Evolutionary conservation across 257 asterid species (phyloP).

Genomic region (Coffea eugenioides): DNA sequence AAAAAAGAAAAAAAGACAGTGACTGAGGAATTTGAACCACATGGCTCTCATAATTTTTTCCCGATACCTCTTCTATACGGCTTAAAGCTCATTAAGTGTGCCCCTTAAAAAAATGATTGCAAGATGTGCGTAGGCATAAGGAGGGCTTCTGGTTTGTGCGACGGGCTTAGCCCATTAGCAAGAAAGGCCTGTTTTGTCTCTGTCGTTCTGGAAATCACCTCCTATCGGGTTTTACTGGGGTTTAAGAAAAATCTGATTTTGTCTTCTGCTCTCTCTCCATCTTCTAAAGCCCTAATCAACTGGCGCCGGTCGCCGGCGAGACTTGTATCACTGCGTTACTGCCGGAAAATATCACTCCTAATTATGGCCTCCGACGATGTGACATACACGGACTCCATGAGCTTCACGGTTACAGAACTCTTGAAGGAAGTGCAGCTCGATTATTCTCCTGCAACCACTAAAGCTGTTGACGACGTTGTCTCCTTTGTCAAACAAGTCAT

Average conservation of each 20-base stretch:
- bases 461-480: constrained; percentile 51
- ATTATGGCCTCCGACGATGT: constrained; percentile 39
- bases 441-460: constrained; percentile 49
- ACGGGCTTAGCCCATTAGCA: not conserved
- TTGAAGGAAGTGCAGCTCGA: constrained; percentile 74
- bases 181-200: not conserved
- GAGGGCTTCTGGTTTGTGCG: not conserved
- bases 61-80: no score
- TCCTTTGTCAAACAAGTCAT: constrained; percentile 57
- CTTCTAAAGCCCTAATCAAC: not conserved
- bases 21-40: no score
- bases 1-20: no score
- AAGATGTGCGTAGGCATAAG: no score
- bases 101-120: no score
- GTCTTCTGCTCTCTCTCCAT: no score
- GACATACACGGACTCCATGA: constrained; percentile 39
- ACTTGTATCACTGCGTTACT: not conserved
- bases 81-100: no score
- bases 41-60: no score
- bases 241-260: not conserved
- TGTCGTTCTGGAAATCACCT: no score
- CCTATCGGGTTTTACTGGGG: not conserved
- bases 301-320: not conserved
- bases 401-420: constrained; percentile 59
- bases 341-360: not conserved